Conservation (phyloP, 2,329 filamentous ascomycete species). For the Talaromyces sp. region DNA sequence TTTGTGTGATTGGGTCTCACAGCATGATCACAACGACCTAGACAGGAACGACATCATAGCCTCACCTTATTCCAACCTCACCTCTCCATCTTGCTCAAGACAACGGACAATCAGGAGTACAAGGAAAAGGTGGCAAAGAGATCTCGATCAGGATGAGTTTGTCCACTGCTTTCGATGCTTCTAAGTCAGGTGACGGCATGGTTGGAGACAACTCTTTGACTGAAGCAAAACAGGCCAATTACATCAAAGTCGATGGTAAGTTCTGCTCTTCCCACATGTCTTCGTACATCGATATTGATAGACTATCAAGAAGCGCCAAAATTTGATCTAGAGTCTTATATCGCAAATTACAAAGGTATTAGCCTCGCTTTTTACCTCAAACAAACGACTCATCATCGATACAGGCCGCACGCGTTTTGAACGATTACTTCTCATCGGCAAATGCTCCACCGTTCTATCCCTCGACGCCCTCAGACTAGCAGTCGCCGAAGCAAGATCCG, state of each 20-base stretch:
- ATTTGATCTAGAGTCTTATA: constrained; percentile 86
- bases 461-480: constrained; percentile 78
- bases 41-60: constrained; percentile 8
- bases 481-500: constrained; percentile 68
- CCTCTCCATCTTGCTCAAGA: background rate
- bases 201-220: background rate
- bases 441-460: constrained; percentile 69
- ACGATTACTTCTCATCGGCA: constrained; percentile 77
- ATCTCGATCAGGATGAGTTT: background rate
- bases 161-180: background rate
- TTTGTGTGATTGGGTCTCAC: background rate
- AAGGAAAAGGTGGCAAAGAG: background rate
- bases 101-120: background rate
- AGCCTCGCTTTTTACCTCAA: background rate
- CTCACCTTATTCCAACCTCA: constrained; percentile 1
- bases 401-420: constrained; percentile 75
- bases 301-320: constrained; percentile 65
- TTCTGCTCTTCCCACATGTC: too few species aligned
- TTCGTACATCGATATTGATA: background rate
- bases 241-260: constrained; percentile 18
- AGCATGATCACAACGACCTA: background rate
- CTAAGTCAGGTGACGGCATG: background rate
- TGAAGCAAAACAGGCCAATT: background rate
- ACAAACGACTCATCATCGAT: constrained; percentile 6
- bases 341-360: constrained; percentile 79